phyloP scores from a whole-genome alignment of 2,329 filamentous ascomycete species.

The Cyclaneusma minus region DNA sequence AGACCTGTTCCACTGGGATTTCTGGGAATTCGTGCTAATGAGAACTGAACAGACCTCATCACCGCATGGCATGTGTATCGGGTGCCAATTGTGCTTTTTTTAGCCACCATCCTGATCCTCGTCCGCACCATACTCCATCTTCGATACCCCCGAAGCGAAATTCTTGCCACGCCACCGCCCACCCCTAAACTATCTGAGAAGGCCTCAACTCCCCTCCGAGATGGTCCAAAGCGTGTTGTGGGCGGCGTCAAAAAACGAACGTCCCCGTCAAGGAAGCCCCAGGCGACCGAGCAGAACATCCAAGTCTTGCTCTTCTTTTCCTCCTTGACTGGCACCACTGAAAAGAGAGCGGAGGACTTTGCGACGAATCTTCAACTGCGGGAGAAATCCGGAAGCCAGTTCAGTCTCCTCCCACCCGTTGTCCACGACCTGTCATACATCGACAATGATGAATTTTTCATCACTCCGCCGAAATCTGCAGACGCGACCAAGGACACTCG shows the following conservation, averaged over 20 bases:
- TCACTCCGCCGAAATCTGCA: constrained; percentile 50
- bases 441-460: constrained; percentile 88
- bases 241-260: constrained; percentile 15
- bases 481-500: constrained; percentile 30
- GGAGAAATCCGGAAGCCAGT: constrained; percentile 17
- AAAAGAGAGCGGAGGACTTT: constrained; percentile 53
- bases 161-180: constrained; percentile 15
- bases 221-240: constrained; percentile 20
- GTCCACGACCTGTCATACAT: constrained; percentile 69
- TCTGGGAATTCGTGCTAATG: too few relatives aligned
- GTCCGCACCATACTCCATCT: constrained; percentile 18
- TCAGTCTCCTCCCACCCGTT: constrained; percentile 38
- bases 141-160: constrained; percentile 15
- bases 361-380: constrained; percentile 34
- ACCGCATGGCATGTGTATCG: constrained; percentile 30
- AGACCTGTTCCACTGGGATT: too few relatives aligned
- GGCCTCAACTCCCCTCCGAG: constrained; percentile 1
- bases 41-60: constrained; percentile 21
- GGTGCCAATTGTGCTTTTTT: constrained; percentile 24
- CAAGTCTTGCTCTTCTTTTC: constrained; percentile 79
- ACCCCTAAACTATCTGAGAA: constrained; percentile 10
- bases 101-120: constrained; percentile 21
- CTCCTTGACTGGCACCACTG: constrained; percentile 71
- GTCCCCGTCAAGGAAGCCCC: constrained; percentile 12
- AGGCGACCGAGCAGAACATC: constrained; percentile 27